Evolutionary conservation across 441 rosid species (phyloP).

Genomic region (Gossypium gossypioides): DNA sequence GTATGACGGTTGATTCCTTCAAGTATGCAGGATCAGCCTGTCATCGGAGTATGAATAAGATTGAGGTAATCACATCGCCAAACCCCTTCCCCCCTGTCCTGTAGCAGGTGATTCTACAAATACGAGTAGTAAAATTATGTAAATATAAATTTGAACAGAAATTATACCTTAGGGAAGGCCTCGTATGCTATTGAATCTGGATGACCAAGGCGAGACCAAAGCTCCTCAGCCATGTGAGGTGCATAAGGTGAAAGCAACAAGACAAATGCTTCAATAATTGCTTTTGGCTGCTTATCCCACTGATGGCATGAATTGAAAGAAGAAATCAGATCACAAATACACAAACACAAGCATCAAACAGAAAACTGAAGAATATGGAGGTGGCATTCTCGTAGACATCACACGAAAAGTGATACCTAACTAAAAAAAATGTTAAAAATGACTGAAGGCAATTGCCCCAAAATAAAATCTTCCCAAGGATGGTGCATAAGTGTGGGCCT

Average conservation of each 20-base stretch:
- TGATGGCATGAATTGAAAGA: constrained; percentile 16
- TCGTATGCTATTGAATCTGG: constrained; percentile 53
- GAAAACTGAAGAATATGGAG: background rate
- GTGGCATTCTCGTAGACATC: background rate
- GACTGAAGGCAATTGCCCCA: background rate
- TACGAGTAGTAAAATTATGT: background rate
- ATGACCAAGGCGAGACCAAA: constrained; percentile 81
- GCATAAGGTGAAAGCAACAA: constrained; percentile 82
- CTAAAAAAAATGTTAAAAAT: background rate
- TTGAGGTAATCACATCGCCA: background rate
- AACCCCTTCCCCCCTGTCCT: background rate
- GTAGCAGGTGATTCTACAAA: background rate
- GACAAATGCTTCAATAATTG: constrained; percentile 54
- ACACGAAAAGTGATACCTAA: background rate
- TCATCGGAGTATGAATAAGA: constrained; percentile 12
- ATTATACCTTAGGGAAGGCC: constrained; percentile 59
- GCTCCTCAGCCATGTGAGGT: constrained; percentile 94
- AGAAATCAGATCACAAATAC: background rate
- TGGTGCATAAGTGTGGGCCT: background rate
- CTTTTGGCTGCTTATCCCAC: constrained; percentile 80
- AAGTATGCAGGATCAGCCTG: constrained; percentile 66
- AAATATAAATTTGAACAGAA: background rate
- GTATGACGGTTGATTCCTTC: constrained; percentile 48
- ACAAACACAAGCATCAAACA: background rate
- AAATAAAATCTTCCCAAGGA: background rate